Conservation (phyloP, 2,329 filamentous ascomycete genomes). For the Tolypocladium tundrense region DNA sequence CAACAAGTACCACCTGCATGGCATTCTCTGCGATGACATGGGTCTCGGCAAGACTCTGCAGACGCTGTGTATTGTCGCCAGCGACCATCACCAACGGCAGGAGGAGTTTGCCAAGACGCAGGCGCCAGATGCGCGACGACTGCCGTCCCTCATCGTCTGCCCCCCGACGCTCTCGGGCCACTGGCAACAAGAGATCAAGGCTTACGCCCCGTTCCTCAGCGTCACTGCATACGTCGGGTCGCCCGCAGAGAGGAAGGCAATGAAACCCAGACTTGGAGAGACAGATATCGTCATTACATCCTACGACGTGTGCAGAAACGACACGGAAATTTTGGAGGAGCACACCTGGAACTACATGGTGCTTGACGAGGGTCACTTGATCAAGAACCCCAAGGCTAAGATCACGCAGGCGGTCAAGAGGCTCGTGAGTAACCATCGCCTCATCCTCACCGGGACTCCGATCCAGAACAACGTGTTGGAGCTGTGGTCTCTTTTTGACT, state of each 20-base stretch:
- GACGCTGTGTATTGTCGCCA: slow-evolving; percentile 95
- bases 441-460: slow-evolving; percentile 92
- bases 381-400: slow-evolving; percentile 98
- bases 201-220: slow-evolving; percentile 87
- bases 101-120: slow-evolving; percentile 82
- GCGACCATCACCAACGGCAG: slow-evolving; percentile 87
- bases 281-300: slow-evolving; percentile 95
- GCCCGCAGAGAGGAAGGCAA: slow-evolving; percentile 64
- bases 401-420: slow-evolving; percentile 88
- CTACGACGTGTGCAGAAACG: slow-evolving; percentile 95
- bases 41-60: slow-evolving; percentile 95
- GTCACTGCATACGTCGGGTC: slow-evolving; percentile 88
- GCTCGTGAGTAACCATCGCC: slow-evolving; percentile 79
- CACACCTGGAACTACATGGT: slow-evolving; percentile 97
- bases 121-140: slow-evolving; percentile 62
- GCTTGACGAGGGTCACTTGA: slow-evolving; percentile 92
- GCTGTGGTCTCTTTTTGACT: slow-evolving; percentile 96
- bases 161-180: slow-evolving; percentile 93
- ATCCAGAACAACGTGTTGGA: slow-evolving; percentile 98
- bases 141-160: slow-evolving; percentile 91
- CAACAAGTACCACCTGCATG: slow-evolving; percentile 95
- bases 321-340: slow-evolving; percentile 72
- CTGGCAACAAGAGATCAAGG: slow-evolving; percentile 96
- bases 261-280: slow-evolving; percentile 58
- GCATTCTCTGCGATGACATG: slow-evolving; percentile 98